These are phyloP conservation scores for Podospora australis DNA, from an alignment of 495 filamentous ascomycete genomes.

Conservation along the genomic window DNA sequence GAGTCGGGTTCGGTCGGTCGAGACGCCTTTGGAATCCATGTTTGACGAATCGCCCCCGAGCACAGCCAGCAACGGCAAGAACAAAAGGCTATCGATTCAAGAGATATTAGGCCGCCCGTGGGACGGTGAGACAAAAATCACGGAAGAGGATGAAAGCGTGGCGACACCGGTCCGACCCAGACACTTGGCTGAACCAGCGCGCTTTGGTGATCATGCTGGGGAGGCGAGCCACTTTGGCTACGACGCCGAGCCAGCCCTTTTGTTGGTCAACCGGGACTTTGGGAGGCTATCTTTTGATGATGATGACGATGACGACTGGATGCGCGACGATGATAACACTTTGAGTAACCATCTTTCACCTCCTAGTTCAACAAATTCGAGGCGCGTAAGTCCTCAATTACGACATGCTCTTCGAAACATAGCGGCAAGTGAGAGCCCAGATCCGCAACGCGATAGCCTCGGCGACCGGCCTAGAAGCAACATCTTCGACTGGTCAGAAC, in stretches of 20 bases:
- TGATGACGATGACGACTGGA: constrained; percentile 60
- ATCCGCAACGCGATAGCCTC: constrained; percentile 26
- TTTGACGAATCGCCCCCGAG: constrained; percentile 70
- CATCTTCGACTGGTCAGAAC: constrained; percentile 86
- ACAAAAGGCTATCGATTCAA: constrained; percentile 54
- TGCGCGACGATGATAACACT: constrained; percentile 47
- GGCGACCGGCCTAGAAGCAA: constrained; percentile 50
- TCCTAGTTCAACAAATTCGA: constrained; percentile 44
- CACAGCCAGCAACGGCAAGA: constrained; percentile 43
- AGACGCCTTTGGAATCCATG: constrained; percentile 70
- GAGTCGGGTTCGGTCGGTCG: constrained; percentile 39
- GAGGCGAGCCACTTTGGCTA: constrained; percentile 15
- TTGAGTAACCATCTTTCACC: constrained; percentile 49
- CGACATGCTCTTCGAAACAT: constrained; percentile 36
- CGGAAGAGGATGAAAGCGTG: constrained; percentile 59
- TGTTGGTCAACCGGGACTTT: constrained; percentile 30
- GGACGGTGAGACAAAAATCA: constrained; percentile 50
- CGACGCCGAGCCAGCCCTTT: constrained; percentile 7
- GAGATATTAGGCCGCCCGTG: constrained; percentile 42
- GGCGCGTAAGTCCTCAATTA: constrained; percentile 39
- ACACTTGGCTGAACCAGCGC: constrained; percentile 17
- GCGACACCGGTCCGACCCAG: constrained; percentile 48
- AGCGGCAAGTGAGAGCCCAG: constrained; percentile 32
- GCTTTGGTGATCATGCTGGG: constrained; percentile 11
- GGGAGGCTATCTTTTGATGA: constrained; percentile 49